These are phyloP conservation scores for Cymbopogon flexuosus DNA, from an alignment of 202 grass and related monocot species.

Conservation along the genomic window DNA sequence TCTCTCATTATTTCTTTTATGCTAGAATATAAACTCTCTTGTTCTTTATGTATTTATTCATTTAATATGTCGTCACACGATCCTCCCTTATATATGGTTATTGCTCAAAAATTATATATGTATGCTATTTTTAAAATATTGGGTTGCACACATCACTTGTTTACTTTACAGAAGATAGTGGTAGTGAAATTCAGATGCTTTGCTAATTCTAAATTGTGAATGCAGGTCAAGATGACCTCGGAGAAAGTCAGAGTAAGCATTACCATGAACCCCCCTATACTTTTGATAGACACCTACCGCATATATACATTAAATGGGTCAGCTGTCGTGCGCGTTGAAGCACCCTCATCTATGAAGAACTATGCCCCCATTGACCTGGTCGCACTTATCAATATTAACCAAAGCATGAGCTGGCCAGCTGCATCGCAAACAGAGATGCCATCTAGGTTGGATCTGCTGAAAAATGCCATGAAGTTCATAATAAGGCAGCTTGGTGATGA, in stretches of 20 bases:
- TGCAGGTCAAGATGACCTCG: neutral
- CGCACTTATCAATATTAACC: neutral
- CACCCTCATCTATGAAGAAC: neutral
- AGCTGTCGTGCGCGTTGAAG: neutral
- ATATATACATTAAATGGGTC: neutral
- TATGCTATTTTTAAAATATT: neutral
- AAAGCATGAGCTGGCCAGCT: neutral
- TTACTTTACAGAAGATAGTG: neutral
- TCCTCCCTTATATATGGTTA: neutral
- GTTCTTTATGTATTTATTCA: too few species aligned
- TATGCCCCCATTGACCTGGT: neutral
- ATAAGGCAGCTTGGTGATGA: neutral
- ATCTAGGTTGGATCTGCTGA: conserved; percentile 14
- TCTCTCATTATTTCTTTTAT: too few species aligned
- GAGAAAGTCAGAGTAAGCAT: conserved; percentile 8
- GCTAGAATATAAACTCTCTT: too few species aligned
- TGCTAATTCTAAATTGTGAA: neutral
- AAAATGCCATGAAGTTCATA: neutral
- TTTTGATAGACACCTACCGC: neutral
- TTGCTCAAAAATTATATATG: neutral
- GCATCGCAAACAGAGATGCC: neutral
- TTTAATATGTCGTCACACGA: neutral
- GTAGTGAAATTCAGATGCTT: neutral
- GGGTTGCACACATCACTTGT: neutral
- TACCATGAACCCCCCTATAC: neutral